Evolutionary conservation across 2,329 filamentous ascomycete genomes (phyloP), one percentile per base, ranked within the genome.

Genomic region (Grosmannia penicillata): DNA sequence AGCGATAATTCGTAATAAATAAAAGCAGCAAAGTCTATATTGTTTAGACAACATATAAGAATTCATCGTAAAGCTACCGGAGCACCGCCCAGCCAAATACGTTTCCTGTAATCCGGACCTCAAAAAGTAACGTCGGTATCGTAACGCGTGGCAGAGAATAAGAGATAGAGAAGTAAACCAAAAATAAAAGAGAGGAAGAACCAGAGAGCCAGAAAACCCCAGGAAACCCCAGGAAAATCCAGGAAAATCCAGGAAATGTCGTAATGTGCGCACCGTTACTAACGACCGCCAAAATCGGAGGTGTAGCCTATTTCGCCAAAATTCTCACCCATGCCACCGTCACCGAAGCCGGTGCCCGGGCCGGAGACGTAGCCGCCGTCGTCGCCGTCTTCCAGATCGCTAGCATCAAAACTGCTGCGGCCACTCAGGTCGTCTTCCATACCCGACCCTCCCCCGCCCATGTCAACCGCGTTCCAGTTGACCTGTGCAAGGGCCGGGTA

Each of bases 401-500:
- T 83, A 1, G 77, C 78, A 52, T 93, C 85, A 49, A 89, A 91
- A 46, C 80, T 86, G 46, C 81, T 85, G 37, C 80, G 70, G 0
- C 82, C 82, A 49, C 78, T 83, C n/a, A 82, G 59, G 44, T 84
- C 82, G 36, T 84, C 81, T 29, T 86, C 79, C 42, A 78, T 68
- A 15, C 75, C 75, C n/a, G 79, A 70, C 23, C 78, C 74, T n/a
- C 73, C 72, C 15, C 79, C 70, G 30, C 78, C 72, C 53, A 93
- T 71, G 38, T 78, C 72, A 17, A 57, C 53, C 10, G 60, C 55
- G 15, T 72, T 70, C 87, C 89, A 96, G 52, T 89, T 87, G 54
- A 96, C 72, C 38, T 78, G 81, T 19, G 87, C 86, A n/a, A 98
- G 63, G 4, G 85, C 87, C 11, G 91, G 91, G 56, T 95, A 96